phyloP scores from a whole-genome alignment of 805 yeast species.

The Nakazawaea holstii region DNA sequence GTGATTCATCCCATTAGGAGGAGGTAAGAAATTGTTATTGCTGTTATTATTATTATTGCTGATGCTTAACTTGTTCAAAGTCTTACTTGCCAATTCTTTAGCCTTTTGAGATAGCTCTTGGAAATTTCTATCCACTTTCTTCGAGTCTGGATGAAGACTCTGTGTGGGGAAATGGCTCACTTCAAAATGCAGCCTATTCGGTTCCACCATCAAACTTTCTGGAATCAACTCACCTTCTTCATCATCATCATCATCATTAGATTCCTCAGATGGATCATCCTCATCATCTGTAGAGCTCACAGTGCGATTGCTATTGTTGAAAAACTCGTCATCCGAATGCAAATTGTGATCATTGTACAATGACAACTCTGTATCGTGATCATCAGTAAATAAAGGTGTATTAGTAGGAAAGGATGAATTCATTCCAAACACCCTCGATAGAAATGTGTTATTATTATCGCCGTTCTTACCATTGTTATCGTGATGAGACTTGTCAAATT shows the following conservation, averaged over 20 bases:
- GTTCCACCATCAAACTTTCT: constrained; percentile 22
- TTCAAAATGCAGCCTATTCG: neutral
- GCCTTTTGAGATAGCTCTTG: constrained; percentile 20
- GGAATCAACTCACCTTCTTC: constrained; percentile 22
- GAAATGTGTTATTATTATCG: constrained; percentile 43
- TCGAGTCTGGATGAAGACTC: neutral
- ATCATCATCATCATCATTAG: constrained; percentile 12
- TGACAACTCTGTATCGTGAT: constrained; percentile 18
- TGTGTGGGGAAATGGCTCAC: neutral
- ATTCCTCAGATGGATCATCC: neutral
- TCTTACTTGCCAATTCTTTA: constrained; percentile 20
- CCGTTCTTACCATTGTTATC: constrained; percentile 4
- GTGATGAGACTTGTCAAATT: neutral
- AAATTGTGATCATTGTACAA: constrained; percentile 6
- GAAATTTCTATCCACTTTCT: neutral
- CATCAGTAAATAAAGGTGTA: constrained; percentile 21
- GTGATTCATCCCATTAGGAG: constrained; percentile 12
- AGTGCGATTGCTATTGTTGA: neutral
- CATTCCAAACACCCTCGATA: constrained; percentile 58
- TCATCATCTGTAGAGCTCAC: neutral
- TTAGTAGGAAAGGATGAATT: constrained; percentile 22
- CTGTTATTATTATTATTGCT: neutral
- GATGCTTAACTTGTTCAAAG: constrained; percentile 16
- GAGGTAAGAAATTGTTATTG: constrained; percentile 14
- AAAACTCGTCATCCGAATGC: constrained; percentile 7